Percentiles rank a stretch among this genome's conserved stretches.
phyloP scores from a whole-genome alignment of 2,329 filamentous ascomycete species.

The Dactylonectria estremocensis region DNA sequence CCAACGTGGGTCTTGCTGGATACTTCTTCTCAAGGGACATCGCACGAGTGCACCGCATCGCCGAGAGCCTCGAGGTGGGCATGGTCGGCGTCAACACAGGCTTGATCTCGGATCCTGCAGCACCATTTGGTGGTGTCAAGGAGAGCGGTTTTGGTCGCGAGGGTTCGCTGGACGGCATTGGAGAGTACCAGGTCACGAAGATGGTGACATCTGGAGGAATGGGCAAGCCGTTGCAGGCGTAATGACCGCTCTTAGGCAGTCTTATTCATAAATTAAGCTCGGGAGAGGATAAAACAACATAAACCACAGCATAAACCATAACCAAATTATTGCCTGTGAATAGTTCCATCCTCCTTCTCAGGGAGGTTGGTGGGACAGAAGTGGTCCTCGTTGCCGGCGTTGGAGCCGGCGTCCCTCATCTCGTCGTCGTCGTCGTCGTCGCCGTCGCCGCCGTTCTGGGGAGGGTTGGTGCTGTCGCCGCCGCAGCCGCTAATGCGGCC shows the following conservation, averaged over 20 bases:
- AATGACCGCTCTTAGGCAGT: not conserved
- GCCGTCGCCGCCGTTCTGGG: too few relatives aligned
- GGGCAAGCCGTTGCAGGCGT: constrained; percentile 66
- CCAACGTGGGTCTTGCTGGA: constrained; percentile 90
- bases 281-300: too few relatives aligned
- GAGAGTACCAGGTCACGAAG: constrained; percentile 84
- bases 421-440: too few relatives aligned
- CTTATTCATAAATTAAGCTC: too few relatives aligned
- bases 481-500: too few relatives aligned
- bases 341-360: too few relatives aligned
- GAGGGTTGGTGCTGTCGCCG: too few relatives aligned
- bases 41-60: constrained; percentile 72
- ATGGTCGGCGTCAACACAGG: constrained; percentile 92
- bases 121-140: constrained; percentile 85
- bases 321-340: too few relatives aligned
- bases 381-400: too few relatives aligned
- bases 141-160: constrained; percentile 86
- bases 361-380: too few relatives aligned
- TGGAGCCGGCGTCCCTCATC: too few relatives aligned
- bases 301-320: too few relatives aligned
- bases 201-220: constrained; percentile 70
- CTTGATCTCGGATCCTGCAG: constrained; percentile 70
- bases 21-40: constrained; percentile 89
- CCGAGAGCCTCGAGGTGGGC: constrained; percentile 83
- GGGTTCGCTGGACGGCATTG: constrained; percentile 82